Evolutionary conservation across 768 basidiomycete species (phyloP), one percentile per base, ranked within the genome.

Genomic region (Termitomyces sp.): DNA sequence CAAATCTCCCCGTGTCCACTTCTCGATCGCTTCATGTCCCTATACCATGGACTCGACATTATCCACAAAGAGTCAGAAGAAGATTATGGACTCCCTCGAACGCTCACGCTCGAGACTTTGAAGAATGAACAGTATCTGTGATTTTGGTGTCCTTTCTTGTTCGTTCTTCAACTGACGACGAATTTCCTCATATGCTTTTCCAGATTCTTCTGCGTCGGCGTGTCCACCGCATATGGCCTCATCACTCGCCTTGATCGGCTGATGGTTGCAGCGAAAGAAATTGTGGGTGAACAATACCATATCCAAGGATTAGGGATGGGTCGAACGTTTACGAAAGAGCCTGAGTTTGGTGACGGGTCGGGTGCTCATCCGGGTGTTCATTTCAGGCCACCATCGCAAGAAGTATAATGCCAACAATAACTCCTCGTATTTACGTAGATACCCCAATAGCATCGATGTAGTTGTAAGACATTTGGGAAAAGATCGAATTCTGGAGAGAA

Each of bases 271-370:
- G 83, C 85, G 16, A 95, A 95, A 69, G 90, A 93, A 70, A 75
- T 94, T 48, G 89, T 94, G 1, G 92, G 92, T 2, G 92, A 94
- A 69, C 88, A 90, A 64, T 92, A 88, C 68, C 88, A 93, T 67
- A 89, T 93, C n/a, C 82, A 86, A 59, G 89, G 89, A 0, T 71
- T 89, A 16, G 86, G 81, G 20, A 14, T 38, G 56, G 56, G 28
- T 13, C 46, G 46, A 9, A 23, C 46, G 18, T 50, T 18, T 23
- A 26, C 56, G 23, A 57, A 57, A 48, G 52, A 28, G 1, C 14
- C 30, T 10, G 58, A 63, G 55, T 49, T 56, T 40, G 56, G 58
- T 30, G 56, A 26, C 10, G 55, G 56, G 14, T 44, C 51, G 1
- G 58, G 55, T 6, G 28, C 36, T n/a, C 40, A 47, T 38, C 44